Evolutionary conservation across 768 basidiomycete genomes (phyloP), one percentile per base, ranked within the genome.

Genomic region (Leccinum obscurum): DNA sequence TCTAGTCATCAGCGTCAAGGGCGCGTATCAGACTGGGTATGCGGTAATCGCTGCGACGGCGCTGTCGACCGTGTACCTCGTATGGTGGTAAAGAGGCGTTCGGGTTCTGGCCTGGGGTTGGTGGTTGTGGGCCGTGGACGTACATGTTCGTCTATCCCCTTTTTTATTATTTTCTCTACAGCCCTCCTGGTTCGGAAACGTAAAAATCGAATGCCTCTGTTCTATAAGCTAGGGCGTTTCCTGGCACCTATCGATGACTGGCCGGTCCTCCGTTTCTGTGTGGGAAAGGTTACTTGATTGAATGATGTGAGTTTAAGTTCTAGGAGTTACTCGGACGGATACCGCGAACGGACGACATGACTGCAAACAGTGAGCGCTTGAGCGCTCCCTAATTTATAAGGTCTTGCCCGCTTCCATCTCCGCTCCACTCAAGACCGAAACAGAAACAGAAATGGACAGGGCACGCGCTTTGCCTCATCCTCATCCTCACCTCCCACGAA

Each of bases 1-100:
- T 58, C 15, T 67, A 98, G 95, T 93, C 76, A 73, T 93, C 70
- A 84, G 79, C 48, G 78, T 97, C 62, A 94, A 90, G 72, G 87
- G 88, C 15, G 88, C 85, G 9, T 97, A 96, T 73, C 73, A 73
- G 24, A 82, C 90, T 13, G 95, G 91, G 3, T 98, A 97, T 75
- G 83, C 85, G 48, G 94, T 96, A 34, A 70, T 97, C 8, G 94
- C 84, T 37, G 87, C 87, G 17, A 88, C 91, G 15, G 90, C 85
- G 52, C 70, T 92, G 46, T 83, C 89, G 46, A 93, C 92, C 24
- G 80, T 86, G 54, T 89, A 80, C 37, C 82, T 95, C 62, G 80
- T 70, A 15, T 69, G 68, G 68, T 68, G 55, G 52, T 68, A 20
- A 52, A 22, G 14, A 22, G 13, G 9, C 3, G 10, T 41, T 41